Evolutionary conservation across 257 asterid genomes (phyloP).

Genomic region (Coffea eugenioides): DNA sequence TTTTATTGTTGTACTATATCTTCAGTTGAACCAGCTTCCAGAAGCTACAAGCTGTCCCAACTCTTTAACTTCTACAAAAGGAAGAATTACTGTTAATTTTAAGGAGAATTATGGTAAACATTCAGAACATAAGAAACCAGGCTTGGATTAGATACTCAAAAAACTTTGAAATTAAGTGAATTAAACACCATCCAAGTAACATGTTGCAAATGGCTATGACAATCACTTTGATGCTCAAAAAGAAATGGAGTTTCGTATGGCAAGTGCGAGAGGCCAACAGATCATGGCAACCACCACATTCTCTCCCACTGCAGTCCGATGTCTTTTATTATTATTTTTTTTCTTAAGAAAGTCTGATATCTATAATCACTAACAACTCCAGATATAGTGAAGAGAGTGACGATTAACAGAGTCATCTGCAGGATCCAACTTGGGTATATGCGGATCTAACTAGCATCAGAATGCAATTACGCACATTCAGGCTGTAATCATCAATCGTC

Average conservation of each 20-base stretch:
- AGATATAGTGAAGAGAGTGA: not conserved
- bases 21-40: slow-evolving; percentile 7
- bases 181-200: not conserved
- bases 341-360: too few relatives aligned
- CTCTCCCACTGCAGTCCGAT: not conserved
- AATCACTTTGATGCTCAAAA: not conserved
- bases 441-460: not conserved
- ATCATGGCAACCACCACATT: not conserved
- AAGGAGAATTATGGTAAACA: not conserved
- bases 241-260: not conserved
- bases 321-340: too few relatives aligned
- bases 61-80: not conserved
- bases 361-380: not conserved
- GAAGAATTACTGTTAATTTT: not conserved
- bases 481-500: not conserved
- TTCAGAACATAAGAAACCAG: not conserved
- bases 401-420: not conserved
- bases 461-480: not conserved
- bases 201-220: not conserved
- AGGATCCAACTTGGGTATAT: not conserved
- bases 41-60: slow-evolving; percentile 4
- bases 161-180: not conserved
- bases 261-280: not conserved
- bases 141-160: not conserved
- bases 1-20: not conserved